Conservation (phyloP, 306 rosid species). For the Pterocarpus macrocarpus region DNA sequence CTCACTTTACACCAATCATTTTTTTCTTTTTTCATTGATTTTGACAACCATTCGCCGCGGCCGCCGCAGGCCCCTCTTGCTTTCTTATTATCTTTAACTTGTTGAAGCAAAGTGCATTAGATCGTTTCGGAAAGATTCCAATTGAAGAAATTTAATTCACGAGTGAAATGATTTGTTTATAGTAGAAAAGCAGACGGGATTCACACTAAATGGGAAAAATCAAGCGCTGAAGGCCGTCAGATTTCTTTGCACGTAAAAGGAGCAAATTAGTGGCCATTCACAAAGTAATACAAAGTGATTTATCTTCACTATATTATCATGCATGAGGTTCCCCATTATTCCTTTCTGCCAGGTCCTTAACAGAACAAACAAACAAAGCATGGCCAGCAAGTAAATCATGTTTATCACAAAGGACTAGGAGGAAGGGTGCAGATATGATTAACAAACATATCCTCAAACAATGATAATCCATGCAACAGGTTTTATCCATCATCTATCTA, state of each 20-base stretch:
- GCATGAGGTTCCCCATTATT: slow-evolving; percentile 55
- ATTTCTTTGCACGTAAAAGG: slow-evolving; percentile 18
- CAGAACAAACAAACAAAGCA: slow-evolving; percentile 61
- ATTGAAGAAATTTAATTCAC: slow-evolving; percentile 11
- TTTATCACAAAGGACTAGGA: slow-evolving; percentile 42
- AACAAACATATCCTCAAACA: no score
- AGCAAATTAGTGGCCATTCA: slow-evolving; percentile 27
- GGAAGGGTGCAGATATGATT: not conserved
- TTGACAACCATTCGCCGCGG: no score
- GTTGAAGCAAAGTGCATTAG: slow-evolving; percentile 61
- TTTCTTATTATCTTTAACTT: slow-evolving; percentile 42
- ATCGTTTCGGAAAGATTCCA: slow-evolving; percentile 42
- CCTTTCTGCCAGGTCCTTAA: slow-evolving; percentile 51
- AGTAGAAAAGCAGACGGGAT: slow-evolving; percentile 43
- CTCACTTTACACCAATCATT: no score
- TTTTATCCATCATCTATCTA: no score
- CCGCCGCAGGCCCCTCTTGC: slow-evolving; percentile 41
- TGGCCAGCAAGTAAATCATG: slow-evolving; percentile 63
- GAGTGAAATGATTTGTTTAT: slow-evolving; percentile 1
- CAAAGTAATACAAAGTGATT: slow-evolving; percentile 20
- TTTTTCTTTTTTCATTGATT: no score
- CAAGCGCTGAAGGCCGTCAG: slow-evolving; percentile 39
- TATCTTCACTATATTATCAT: slow-evolving; percentile 32
- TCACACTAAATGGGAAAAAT: slow-evolving; percentile 23
- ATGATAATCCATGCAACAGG: no score